Conservation (phyloP, 2,329 filamentous ascomycete genomes). For the Xylariaceae sp. region DNA sequence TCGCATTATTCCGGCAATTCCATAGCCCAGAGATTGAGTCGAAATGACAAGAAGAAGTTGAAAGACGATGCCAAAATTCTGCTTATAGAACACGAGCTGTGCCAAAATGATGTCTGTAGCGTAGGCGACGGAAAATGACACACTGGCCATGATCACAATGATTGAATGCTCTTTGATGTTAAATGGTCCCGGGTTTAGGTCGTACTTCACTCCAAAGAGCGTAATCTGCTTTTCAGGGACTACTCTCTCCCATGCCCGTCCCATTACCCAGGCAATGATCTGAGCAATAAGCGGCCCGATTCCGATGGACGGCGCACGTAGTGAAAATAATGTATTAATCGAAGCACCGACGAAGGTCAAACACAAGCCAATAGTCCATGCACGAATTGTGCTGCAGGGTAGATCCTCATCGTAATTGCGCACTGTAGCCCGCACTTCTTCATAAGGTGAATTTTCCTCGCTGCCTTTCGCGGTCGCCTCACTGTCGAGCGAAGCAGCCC, state of each 20-base stretch:
- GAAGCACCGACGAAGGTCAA: conserved; percentile 63
- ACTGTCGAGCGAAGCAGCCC: conserved; percentile 35
- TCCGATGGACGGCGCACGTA: conserved; percentile 66
- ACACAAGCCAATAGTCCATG: conserved; percentile 66
- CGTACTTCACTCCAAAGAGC: conserved; percentile 60
- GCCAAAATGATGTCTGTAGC: conserved; percentile 77
- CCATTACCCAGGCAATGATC: conserved; percentile 68
- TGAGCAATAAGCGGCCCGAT: conserved; percentile 67
- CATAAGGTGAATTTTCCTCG: conserved; percentile 66
- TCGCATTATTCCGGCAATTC: conserved; percentile 71
- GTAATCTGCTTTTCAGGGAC: conserved; percentile 57
- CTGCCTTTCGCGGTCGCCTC: conserved; percentile 43
- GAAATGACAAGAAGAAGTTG: conserved; percentile 71
- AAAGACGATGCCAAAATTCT: conserved; percentile 70
- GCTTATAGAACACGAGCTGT: conserved; percentile 73
- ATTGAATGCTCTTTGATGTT: conserved; percentile 74
- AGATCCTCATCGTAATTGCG: conserved; percentile 68
- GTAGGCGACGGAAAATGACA: conserved; percentile 73
- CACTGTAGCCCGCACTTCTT: conserved; percentile 69
- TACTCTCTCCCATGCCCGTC: conserved; percentile 63
- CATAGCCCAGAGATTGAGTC: conserved; percentile 73
- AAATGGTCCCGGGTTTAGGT: conserved; percentile 71
- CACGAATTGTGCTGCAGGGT: conserved; percentile 69
- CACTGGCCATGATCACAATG: conserved; percentile 74
- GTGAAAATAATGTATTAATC: conserved; percentile 68